These are phyloP conservation scores for Suillus occidentalis DNA, from an alignment of 768 basidiomycete species.

Conservation along the genomic window DNA sequence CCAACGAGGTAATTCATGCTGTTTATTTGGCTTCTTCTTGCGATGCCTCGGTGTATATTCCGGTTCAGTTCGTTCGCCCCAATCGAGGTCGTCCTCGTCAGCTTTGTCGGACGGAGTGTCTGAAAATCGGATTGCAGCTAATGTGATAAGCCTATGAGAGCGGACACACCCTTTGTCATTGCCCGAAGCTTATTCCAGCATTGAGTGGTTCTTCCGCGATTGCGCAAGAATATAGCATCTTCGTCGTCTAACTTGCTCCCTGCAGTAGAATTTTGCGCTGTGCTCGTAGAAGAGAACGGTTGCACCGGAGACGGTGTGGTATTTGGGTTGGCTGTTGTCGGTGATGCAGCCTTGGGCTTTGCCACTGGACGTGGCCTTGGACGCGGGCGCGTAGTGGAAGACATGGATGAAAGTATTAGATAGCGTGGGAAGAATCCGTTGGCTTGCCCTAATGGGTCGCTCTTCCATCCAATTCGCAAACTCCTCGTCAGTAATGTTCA, in stretches of 20 bases:
- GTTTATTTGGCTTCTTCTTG: constrained; percentile 37
- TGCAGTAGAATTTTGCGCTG: constrained; percentile 9
- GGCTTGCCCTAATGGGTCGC: background rate
- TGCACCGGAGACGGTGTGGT: background rate
- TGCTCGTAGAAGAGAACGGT: constrained; percentile 16
- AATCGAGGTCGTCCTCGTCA: constrained; percentile 24
- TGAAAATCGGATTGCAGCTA: constrained; percentile 8
- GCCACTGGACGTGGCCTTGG: constrained; percentile 54
- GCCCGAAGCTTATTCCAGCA: constrained; percentile 63
- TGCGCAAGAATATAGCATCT: constrained; percentile 71
- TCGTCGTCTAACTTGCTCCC: constrained; percentile 43
- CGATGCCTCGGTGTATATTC: constrained; percentile 34
- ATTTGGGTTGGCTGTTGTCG: constrained; percentile 13
- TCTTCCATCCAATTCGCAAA: constrained; percentile 21
- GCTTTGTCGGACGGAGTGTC: constrained; percentile 22
- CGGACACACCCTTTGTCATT: constrained; percentile 49
- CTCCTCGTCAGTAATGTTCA: constrained; percentile 41
- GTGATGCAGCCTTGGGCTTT: constrained; percentile 20
- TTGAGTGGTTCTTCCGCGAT: constrained; percentile 52
- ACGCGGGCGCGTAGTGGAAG: constrained; percentile 38
- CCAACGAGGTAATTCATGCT: constrained; percentile 40
- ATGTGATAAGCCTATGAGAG: background rate
- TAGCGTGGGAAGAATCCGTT: constrained; percentile 28
- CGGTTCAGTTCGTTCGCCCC: constrained; percentile 10
- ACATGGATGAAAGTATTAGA: constrained; percentile 19